Conservation (phyloP, 257 asterid genomes). For the Nicotiana knightiana region DNA sequence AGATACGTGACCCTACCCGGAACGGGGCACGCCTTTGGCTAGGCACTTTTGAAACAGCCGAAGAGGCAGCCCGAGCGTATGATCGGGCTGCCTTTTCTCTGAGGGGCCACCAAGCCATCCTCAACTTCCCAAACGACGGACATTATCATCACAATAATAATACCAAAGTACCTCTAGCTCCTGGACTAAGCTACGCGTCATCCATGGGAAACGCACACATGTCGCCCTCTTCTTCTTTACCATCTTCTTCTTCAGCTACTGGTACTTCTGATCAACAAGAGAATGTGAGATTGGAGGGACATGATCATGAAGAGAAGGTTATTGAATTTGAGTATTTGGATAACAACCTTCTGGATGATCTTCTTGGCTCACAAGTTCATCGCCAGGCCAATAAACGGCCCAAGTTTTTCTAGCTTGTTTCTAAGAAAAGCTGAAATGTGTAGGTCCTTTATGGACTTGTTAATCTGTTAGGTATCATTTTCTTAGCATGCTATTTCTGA, state of each 20-base stretch:
- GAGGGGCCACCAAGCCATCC: constrained; percentile 80
- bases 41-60: constrained; percentile 74
- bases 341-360: constrained; percentile 65
- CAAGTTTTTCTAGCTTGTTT: neutral
- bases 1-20: constrained; percentile 65
- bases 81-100: constrained; percentile 77
- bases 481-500: neutral
- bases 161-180: neutral
- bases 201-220: neutral
- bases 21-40: constrained; percentile 79
- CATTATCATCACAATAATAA: constrained; percentile 26
- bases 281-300: neutral
- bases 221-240: neutral
- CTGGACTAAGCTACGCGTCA: neutral
- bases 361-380: constrained; percentile 37
- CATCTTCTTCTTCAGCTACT: constrained; percentile 11
- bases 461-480: neutral
- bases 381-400: constrained; percentile 20
- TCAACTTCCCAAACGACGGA: constrained; percentile 71
- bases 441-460: neutral
- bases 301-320: constrained; percentile 23
- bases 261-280: neutral
- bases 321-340: constrained; percentile 69
- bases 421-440: neutral
- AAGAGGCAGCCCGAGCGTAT: constrained; percentile 79